A percentile compares a stretch with the other conserved stretches of the same genome.
Evolutionary conservation across 2,329 filamentous ascomycete genomes (phyloP).

Genomic region (Fusarium metavorans): DNA sequence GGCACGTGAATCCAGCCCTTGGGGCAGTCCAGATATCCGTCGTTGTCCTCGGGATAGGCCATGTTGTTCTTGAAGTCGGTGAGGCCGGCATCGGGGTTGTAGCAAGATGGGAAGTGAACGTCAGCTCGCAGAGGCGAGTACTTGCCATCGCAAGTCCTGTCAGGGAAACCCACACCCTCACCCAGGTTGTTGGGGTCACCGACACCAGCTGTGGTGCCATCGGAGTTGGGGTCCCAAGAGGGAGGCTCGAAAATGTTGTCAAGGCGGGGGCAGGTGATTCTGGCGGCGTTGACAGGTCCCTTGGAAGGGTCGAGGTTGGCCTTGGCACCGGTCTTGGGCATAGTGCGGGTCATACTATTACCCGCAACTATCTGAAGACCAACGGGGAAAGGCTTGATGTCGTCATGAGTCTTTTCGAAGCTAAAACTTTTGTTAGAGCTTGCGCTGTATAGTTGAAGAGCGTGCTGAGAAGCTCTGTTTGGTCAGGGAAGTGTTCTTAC

Average conservation of each 20-base stretch:
- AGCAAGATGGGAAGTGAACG: conserved; percentile 80
- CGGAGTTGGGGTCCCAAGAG: conserved; percentile 65
- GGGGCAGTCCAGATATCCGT: conserved; percentile 67
- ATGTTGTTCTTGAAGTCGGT: conserved; percentile 74
- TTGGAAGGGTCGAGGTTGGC: conserved; percentile 64
- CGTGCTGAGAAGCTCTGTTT: neutral
- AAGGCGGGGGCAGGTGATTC: conserved; percentile 71
- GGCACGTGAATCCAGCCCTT: conserved; percentile 66
- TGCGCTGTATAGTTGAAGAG: neutral
- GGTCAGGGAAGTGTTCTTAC: conserved; percentile 51
- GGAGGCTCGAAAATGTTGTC: conserved; percentile 60
- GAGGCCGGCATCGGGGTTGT: conserved; percentile 72
- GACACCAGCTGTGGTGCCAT: conserved; percentile 68
- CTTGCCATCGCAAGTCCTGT: conserved; percentile 73
- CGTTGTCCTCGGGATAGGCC: conserved; percentile 66
- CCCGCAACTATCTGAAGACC: conserved; percentile 80
- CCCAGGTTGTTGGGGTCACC: conserved; percentile 66
- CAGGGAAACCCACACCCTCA: conserved; percentile 75
- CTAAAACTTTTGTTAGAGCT: conserved; percentile 45
- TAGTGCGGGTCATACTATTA: conserved; percentile 67
- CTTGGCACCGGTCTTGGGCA: conserved; percentile 64
- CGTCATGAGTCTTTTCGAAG: conserved; percentile 73
- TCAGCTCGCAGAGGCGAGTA: conserved; percentile 73
- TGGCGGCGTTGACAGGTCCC: conserved; percentile 65
- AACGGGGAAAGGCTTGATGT: conserved; percentile 76